Base-by-base conservation (phyloP, 352 stramenopile genomes). In the Phytophthora sp. region DNA sequence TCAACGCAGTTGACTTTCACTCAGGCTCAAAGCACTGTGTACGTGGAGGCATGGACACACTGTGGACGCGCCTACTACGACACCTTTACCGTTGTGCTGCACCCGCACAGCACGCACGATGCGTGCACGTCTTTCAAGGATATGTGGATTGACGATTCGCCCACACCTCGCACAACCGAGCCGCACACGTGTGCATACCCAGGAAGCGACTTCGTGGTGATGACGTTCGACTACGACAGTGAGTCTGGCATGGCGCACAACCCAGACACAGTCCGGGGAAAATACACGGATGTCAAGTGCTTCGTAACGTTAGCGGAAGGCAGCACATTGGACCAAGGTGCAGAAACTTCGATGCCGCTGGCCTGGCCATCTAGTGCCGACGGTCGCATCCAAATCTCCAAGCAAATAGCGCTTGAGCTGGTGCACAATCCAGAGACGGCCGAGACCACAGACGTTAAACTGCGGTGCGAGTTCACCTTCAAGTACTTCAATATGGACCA, bases 11-110 rank as follows among this genome's bases (percentile, higher is more conserved):
- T 76, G n/a, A 70, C 27, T 13, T 87, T 85, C 28, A 52, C 34
- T 2, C 26, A 51, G 2, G 23, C 69, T 3, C 46, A 76, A 31
- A 76, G 62, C 7, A 61, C 64, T 18, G 66, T 88, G 49, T 74
- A 50, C 18, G 20, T 89, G 23, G 75, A 89, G 35, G 77, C 77
- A 6, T 89, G 80, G 77, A 82, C 80, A 8, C 60, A 80, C 11
- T 89, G 80, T 20, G 77, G 80, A 17, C 24, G 62, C 5, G 64
- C 76, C 0, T 57, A 45, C 21, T 26, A 45, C 1, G 50, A 62
- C 15, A 52, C 17, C 3, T 89, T 82, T 27, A 60, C 51, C 3
- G 41, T 83, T 4, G 32, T 70, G 27, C 49, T 88, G 28, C 78
- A 88, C 38, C 45, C 57, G 17, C 63, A 76, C 51, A 82, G 66